phyloP scores from a whole-genome alignment of 2,329 filamentous ascomycete genomes.

The Chlorencoelia australis region DNA sequence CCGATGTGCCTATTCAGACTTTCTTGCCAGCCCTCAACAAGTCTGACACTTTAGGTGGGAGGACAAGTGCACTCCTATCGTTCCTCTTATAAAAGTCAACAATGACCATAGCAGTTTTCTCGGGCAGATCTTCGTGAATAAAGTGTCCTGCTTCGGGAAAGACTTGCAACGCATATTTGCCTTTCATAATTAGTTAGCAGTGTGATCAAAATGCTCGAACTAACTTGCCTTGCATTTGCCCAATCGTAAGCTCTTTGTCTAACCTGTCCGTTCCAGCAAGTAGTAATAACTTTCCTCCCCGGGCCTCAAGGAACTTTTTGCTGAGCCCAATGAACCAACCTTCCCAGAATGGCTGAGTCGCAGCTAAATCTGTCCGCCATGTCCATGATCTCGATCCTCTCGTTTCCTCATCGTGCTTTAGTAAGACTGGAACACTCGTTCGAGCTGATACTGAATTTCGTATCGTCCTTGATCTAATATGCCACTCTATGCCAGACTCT shows the following conservation, averaged over 20 bases:
- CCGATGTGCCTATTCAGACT: slow-evolving; percentile 28
- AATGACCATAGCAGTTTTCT: slow-evolving; percentile 75
- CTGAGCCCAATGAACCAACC: slow-evolving; percentile 87
- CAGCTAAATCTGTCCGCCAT: slow-evolving; percentile 77
- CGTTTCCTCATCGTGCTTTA: slow-evolving; percentile 41
- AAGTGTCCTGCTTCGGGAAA: slow-evolving; percentile 95
- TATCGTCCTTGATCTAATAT: slow-evolving; percentile 78
- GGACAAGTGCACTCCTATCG: slow-evolving; percentile 70
- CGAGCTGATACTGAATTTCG: slow-evolving; percentile 75
- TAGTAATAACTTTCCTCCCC: slow-evolving; percentile 74
- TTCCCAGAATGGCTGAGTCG: slow-evolving; percentile 87
- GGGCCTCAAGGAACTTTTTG: slow-evolving; percentile 72
- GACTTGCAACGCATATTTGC: slow-evolving; percentile 92
- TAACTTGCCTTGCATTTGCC: slow-evolving; percentile 81
- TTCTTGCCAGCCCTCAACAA: slow-evolving; percentile 53
- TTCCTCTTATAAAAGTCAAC: slow-evolving; percentile 91
- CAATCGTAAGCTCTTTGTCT: slow-evolving; percentile 87
- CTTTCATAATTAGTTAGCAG: slow-evolving; percentile 29
- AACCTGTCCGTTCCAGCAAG: slow-evolving; percentile 83
- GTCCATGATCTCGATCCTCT: slow-evolving; percentile 41
- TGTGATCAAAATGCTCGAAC: not conserved
- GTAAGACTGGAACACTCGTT: slow-evolving; percentile 73
- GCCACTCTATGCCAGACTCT: slow-evolving; percentile 83
- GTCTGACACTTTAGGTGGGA: slow-evolving; percentile 86
- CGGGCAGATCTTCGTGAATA: slow-evolving; percentile 87